A percentile compares a stretch with the other conserved stretches of the same genome.
Conservation (phyloP, 345 rosid species). For the Sisymbrium altissimum region DNA sequence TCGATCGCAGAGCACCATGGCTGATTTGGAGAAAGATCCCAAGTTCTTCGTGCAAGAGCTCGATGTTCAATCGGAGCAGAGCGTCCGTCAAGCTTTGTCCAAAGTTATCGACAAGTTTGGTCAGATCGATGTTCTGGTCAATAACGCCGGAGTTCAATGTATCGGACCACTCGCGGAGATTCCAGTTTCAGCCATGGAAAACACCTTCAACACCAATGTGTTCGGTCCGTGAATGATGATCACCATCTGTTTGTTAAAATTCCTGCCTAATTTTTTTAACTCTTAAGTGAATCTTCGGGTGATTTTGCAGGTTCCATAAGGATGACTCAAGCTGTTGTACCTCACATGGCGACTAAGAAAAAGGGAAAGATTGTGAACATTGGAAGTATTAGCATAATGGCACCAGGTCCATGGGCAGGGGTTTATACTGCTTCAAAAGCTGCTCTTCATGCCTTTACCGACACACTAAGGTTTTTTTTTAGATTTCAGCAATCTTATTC, state of each 20-base stretch:
- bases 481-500: neutral
- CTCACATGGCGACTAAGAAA: constrained; percentile 75
- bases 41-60: constrained; percentile 68
- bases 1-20: constrained; percentile 62
- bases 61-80: constrained; percentile 71
- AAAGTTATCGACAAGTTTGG: constrained; percentile 61
- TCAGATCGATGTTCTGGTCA: constrained; percentile 69
- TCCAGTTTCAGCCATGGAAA: constrained; percentile 57
- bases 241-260: constrained; percentile 23
- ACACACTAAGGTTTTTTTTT: constrained; percentile 63
- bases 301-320: constrained; percentile 62
- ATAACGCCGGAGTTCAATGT: constrained; percentile 83
- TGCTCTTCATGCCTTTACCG: constrained; percentile 79
- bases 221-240: constrained; percentile 38
- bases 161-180: constrained; percentile 83
- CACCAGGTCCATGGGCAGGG: constrained; percentile 80
- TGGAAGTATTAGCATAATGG: constrained; percentile 59
- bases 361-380: constrained; percentile 73
- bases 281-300: no score
- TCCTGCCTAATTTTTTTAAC: neutral
- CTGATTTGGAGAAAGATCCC: constrained; percentile 56
- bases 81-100: constrained; percentile 48
- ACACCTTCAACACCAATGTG: constrained; percentile 74
- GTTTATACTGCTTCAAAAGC: constrained; percentile 83
- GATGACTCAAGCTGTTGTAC: constrained; percentile 79